These are phyloP conservation scores for Fusarium sp. DNA, from an alignment of 2,329 filamentous ascomycete species.

Conservation along the genomic window DNA sequence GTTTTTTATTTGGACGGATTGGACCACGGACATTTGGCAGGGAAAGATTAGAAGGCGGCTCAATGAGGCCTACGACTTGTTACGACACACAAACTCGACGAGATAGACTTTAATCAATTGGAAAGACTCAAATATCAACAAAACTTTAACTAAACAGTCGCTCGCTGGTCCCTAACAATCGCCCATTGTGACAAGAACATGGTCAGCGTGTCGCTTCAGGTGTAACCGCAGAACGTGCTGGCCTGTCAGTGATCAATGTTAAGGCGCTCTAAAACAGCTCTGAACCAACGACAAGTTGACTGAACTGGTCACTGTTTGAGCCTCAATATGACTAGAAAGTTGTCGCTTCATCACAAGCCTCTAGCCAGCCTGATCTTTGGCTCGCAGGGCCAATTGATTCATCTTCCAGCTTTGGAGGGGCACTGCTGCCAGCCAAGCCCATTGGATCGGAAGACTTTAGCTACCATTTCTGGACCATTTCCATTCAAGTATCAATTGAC, in stretches of 20 bases:
- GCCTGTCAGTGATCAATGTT: background rate
- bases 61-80: background rate
- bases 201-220: background rate
- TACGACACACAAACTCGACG: constrained; percentile 10
- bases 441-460: background rate
- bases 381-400: background rate
- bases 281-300: no score
- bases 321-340: no score
- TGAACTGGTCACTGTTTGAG: no score
- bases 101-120: constrained; percentile 14
- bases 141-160: background rate
- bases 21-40: background rate
- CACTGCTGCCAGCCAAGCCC: background rate
- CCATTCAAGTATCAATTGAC: no score
- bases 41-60: constrained; percentile 7
- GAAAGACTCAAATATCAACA: background rate
- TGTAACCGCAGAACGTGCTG: background rate
- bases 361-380: no score
- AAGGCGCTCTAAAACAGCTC: background rate
- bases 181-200: background rate
- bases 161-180: background rate
- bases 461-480: background rate
- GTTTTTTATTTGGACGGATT: background rate
- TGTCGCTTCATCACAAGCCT: background rate
- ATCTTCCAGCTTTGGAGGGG: background rate